Conservation (phyloP, 805 yeast genomes). For the Starmera caribaea region DNA sequence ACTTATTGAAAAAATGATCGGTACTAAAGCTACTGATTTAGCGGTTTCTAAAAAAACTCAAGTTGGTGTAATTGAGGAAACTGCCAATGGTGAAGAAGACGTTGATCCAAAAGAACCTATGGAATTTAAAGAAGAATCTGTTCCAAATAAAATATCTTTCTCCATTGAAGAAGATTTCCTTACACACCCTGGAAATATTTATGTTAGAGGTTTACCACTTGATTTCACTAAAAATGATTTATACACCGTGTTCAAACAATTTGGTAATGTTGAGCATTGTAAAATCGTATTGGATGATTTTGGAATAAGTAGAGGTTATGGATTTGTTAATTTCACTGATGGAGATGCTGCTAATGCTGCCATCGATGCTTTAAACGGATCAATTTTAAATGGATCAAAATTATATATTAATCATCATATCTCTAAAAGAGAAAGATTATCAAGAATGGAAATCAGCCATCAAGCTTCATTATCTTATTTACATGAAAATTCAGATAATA, state of each 20-base stretch:
- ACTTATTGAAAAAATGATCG: too few species aligned
- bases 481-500: constrained; percentile 32
- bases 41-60: too few species aligned
- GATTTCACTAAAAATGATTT: constrained; percentile 28
- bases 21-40: too few species aligned
- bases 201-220: constrained; percentile 37
- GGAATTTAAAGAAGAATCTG: constrained; percentile 1
- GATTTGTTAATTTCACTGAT: constrained; percentile 53
- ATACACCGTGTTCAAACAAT: constrained; percentile 25
- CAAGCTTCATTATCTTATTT: too few species aligned
- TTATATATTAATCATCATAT: constrained; percentile 49
- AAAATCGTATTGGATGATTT: constrained; percentile 36
- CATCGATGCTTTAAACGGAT: constrained; percentile 42
- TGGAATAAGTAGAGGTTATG: constrained; percentile 43
- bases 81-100: not conserved
- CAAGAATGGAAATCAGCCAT: constrained; percentile 26
- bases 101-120: constrained; percentile 10
- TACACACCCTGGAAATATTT: constrained; percentile 49
- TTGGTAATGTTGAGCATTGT: constrained; percentile 32
- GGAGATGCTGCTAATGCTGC: constrained; percentile 51
- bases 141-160: constrained; percentile 1
- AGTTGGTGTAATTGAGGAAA: not conserved
- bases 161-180: constrained; percentile 19
- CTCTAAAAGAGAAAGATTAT: constrained; percentile 46
- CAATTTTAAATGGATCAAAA: constrained; percentile 23